Evolutionary conservation across 148 eudicot species (phyloP), one percentile per base, ranked within the genome.

Genomic region (Cornus controversa): DNA sequence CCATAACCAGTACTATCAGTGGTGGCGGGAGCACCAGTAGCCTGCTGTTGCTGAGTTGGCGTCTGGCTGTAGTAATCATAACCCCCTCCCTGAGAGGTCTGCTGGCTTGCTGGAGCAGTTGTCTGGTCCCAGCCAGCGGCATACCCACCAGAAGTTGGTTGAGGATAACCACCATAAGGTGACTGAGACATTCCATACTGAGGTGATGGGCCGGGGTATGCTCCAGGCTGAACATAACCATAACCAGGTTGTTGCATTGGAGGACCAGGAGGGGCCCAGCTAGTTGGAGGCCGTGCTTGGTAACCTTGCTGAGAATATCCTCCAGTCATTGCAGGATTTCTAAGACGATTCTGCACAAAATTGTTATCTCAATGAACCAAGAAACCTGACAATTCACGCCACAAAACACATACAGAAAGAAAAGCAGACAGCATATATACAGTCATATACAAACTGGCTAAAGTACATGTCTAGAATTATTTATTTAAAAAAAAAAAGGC

Each of bases 251-350:
- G 98, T 80, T 91, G 95, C 83, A 84, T 80, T 34, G 85, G 92
- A 45, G 94, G 84, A 63, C 89, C 93, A 65, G 89, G 84, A 31
- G 91, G 89, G 10, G 86, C 87, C 98, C 98, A 95, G 66, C 81
- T 90, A 9, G 89, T 75, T 1, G 90, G 89, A 57, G 93, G 92
- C 4, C 92, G 90, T 70, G 93, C 84, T 91, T 96, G 99, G 81
- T 93, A 96, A 72, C 92, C 92, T 88, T 95, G 99, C 81, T 95
- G 96, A 78, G 93, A 47, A 85, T 95, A 95, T 62, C 91, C 97
- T 67, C 96, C 97, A 71, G 83, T 69, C 92, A 89, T 89, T 66
- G 85, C 76, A 70, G 91, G 82, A 80, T 91, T 91, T 87, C 98
- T 89, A 40, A 74, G 70, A 69, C 97, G 99, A 79, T 96, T 93